Conservation (phyloP, 306 rosid species). For the Mimosa bimucronata region DNA sequence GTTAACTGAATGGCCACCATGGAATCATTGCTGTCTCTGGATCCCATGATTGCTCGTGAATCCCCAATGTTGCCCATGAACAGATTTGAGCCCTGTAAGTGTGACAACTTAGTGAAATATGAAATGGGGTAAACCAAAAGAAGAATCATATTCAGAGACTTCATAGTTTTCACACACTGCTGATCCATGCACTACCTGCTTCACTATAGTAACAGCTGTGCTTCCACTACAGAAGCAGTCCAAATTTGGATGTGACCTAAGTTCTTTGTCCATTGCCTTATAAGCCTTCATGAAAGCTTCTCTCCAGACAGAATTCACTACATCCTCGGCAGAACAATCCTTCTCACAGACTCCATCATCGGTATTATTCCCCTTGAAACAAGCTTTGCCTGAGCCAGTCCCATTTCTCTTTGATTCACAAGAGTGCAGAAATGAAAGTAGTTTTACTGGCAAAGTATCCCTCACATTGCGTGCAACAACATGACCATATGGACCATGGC, state of each 20-base stretch:
- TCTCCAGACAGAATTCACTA: constrained; percentile 68
- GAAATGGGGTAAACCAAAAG: constrained; percentile 27
- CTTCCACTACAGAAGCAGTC: constrained; percentile 99
- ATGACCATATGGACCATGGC: constrained; percentile 98
- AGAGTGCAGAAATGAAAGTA: constrained; percentile 78
- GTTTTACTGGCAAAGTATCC: constrained; percentile 84
- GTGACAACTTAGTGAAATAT: constrained; percentile 22
- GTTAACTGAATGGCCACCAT: constrained; percentile 86
- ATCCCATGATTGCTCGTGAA: constrained; percentile 95
- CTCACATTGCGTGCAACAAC: constrained; percentile 95
- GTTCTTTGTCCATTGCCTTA: constrained; percentile 97
- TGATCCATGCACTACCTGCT: constrained; percentile 67
- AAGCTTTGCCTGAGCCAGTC: constrained; percentile 49
- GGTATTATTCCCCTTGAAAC: constrained; percentile 62
- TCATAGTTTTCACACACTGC: not conserved
- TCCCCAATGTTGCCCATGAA: constrained; percentile 95
- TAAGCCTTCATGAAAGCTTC: constrained; percentile 91
- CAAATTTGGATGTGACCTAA: constrained; percentile 89
- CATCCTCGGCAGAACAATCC: constrained; percentile 64
- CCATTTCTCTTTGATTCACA: constrained; percentile 66
- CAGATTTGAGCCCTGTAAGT: constrained; percentile 78
- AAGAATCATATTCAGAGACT: not conserved
- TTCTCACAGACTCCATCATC: constrained; percentile 66
- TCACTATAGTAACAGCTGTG: constrained; percentile 87
- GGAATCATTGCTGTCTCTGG: constrained; percentile 74